phyloP scores from a whole-genome alignment of 306 rosid genomes.

The Vigna mungo region DNA sequence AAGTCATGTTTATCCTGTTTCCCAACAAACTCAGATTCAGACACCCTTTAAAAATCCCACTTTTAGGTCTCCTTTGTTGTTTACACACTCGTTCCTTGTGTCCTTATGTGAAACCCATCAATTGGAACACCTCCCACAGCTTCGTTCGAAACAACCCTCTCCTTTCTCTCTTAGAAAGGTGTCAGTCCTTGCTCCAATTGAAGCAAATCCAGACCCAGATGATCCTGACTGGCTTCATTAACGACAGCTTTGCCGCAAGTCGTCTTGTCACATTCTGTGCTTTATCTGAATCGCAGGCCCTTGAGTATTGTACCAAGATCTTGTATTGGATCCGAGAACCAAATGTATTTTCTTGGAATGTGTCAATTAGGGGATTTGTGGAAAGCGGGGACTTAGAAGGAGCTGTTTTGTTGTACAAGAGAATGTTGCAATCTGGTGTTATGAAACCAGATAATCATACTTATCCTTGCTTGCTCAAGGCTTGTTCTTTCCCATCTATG shows the following conservation, averaged over 20 bases:
- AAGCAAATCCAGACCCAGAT: conserved; percentile 82
- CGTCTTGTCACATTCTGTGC: conserved; percentile 83
- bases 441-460: conserved; percentile 74
- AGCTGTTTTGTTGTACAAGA: conserved; percentile 60
- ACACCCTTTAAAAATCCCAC: conserved; percentile 19
- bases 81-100: conserved; percentile 52
- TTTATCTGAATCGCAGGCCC: conserved; percentile 59
- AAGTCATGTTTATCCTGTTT: conserved; percentile 46
- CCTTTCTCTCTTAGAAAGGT: conserved; percentile 67
- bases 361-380: conserved; percentile 64
- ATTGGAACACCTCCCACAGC: conserved; percentile 67
- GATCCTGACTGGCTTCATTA: conserved; percentile 60
- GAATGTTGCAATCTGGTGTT: conserved; percentile 57
- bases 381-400: conserved; percentile 61
- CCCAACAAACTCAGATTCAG: conserved; percentile 37
- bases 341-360: conserved; percentile 81
- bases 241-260: conserved; percentile 64
- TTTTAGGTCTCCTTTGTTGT: conserved; percentile 31
- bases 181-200: conserved; percentile 65
- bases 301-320: conserved; percentile 62
- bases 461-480: conserved; percentile 69
- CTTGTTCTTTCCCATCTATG: conserved; percentile 59
- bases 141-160: conserved; percentile 60
- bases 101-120: conserved; percentile 52
- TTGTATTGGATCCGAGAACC: conserved; percentile 46